Conservation (phyloP, 441 rosid species). For the Capsella rubella region DNA sequence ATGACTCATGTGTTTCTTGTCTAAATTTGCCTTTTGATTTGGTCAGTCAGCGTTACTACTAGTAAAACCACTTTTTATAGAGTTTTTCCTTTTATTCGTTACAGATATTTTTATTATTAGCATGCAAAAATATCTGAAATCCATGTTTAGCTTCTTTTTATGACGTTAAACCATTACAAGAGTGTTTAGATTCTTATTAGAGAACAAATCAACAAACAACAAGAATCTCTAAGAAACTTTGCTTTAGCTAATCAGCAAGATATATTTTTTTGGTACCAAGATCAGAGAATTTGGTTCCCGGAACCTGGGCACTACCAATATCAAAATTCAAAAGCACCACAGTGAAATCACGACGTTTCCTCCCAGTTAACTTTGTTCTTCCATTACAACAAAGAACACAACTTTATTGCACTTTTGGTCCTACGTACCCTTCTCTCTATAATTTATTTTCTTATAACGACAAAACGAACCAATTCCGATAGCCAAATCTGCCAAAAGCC, state of each 20-base stretch:
- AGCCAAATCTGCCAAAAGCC: conserved; percentile 4
- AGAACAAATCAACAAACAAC: background rate
- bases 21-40: conserved; percentile 28
- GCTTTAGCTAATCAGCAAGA: background rate
- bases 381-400: conserved; percentile 1
- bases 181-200: background rate
- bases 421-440: background rate
- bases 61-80: background rate
- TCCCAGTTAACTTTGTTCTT: background rate
- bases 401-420: conserved; percentile 9
- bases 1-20: conserved; percentile 2
- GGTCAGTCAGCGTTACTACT: conserved; percentile 33
- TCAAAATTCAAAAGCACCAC: conserved; percentile 2
- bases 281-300: conserved; percentile 19
- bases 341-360: background rate
- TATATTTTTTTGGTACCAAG: background rate
- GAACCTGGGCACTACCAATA: conserved; percentile 24
- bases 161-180: background rate
- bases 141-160: background rate
- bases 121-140: conserved; percentile 1
- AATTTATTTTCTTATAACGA: background rate
- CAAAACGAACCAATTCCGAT: background rate
- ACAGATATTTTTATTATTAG: background rate
- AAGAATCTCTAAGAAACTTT: background rate
- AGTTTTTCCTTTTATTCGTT: conserved; percentile 17